phyloP scores from a whole-genome alignment of 2,329 filamentous ascomycete genomes.

The Neofusicoccum laricinum region DNA sequence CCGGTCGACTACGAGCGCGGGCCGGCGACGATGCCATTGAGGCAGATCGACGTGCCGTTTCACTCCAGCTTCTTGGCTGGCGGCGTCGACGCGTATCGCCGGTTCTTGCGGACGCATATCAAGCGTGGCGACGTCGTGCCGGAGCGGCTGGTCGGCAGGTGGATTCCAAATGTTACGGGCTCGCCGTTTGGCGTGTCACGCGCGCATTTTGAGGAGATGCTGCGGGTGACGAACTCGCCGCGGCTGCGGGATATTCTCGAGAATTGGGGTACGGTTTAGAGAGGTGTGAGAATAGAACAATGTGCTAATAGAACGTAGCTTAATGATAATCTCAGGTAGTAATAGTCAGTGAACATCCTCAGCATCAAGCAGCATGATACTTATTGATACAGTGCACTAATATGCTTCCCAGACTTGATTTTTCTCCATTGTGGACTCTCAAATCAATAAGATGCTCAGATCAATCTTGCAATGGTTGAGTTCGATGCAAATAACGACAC shows the following conservation, averaged over 20 bases:
- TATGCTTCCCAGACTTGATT: no score
- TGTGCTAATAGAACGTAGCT: no score
- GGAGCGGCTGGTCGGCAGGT: slow-evolving; percentile 20
- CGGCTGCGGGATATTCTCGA: background rate
- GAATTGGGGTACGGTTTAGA: background rate
- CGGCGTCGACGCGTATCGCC: slow-evolving; percentile 23
- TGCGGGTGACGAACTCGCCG: slow-evolving; percentile 16
- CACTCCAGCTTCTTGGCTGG: slow-evolving; percentile 27
- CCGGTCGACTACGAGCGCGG: slow-evolving; percentile 20
- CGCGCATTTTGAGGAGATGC: slow-evolving; percentile 20
- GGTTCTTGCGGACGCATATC: slow-evolving; percentile 23
- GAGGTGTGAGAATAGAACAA: no score
- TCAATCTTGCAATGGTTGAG: no score
- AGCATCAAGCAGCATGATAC: no score
- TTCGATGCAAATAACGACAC: no score
- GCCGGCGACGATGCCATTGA: slow-evolving; percentile 29
- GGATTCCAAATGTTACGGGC: slow-evolving; percentile 24
- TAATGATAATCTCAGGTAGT: no score
- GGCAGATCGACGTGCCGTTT: slow-evolving; percentile 34
- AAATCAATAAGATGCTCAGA: no score
- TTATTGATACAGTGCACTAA: no score
- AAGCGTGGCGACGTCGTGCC: slow-evolving; percentile 17
- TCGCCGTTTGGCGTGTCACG: slow-evolving; percentile 20
- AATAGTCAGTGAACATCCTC: no score
- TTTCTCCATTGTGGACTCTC: no score